A percentile compares a stretch with the other conserved stretches of the same genome.
Conservation (phyloP, 306 rosid genomes). For the Hippophae tibetana region DNA sequence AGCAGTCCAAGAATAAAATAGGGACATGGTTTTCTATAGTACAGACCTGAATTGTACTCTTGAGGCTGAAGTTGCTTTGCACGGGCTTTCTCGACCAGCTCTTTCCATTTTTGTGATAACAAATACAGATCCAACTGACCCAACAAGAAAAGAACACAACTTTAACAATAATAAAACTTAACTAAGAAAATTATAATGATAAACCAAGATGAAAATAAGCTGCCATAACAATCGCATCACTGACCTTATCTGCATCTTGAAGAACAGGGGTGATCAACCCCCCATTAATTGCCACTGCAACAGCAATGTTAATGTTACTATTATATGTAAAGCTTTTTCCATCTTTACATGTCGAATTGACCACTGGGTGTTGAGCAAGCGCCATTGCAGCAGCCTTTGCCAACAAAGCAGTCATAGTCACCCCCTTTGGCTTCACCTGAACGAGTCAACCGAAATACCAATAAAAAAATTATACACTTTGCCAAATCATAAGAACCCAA, state of each 20-base stretch:
- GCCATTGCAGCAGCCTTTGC: constrained; percentile 87
- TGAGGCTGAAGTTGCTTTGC: constrained; percentile 89
- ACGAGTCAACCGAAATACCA: constrained; percentile 5
- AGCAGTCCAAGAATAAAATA: constrained; percentile 1
- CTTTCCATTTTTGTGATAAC: constrained; percentile 88
- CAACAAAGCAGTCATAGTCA: constrained; percentile 83
- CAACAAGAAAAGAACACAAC: constrained; percentile 18
- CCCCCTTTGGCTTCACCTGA: constrained; percentile 87
- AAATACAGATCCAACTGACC: constrained; percentile 81
- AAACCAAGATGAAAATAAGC: not conserved
- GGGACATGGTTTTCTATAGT: constrained; percentile 1
- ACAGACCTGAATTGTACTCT: constrained; percentile 74
- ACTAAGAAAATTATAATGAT: not conserved
- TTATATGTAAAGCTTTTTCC: constrained; percentile 66
- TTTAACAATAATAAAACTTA: not conserved
- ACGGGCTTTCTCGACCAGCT: constrained; percentile 73
- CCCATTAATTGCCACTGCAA: constrained; percentile 83
- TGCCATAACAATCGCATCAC: constrained; percentile 4
- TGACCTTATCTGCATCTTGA: constrained; percentile 82
- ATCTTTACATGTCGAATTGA: constrained; percentile 68
- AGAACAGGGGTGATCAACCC: constrained; percentile 88
- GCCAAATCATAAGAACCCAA: not conserved
- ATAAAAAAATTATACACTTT: not conserved
- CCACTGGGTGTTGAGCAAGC: constrained; percentile 71
- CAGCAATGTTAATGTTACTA: constrained; percentile 59